Evolutionary conservation across 768 basidiomycete genomes (phyloP).

Genomic region (Chalciporus pseudorubinellus): DNA sequence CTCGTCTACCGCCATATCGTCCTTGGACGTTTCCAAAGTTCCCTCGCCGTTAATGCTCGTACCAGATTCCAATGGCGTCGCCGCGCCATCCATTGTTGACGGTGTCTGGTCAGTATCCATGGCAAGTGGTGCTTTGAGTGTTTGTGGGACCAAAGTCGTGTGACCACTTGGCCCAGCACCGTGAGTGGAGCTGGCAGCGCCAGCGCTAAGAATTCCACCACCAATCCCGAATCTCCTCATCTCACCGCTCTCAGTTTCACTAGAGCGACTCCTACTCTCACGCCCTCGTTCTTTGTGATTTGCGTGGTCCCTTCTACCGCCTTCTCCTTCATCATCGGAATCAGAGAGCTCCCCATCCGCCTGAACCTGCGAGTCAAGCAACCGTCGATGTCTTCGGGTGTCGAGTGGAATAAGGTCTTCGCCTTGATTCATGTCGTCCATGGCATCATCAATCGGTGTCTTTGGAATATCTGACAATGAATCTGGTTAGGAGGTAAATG

Average conservation of each 20-base stretch:
- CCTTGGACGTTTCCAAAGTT: constrained; percentile 17
- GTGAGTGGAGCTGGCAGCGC: constrained; percentile 52
- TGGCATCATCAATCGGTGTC: constrained; percentile 77
- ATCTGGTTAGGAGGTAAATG: not conserved
- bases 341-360: constrained; percentile 90
- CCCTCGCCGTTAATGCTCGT: constrained; percentile 15
- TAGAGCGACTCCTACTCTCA: constrained; percentile 40
- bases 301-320: constrained; percentile 70
- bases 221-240: constrained; percentile 61
- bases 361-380: constrained; percentile 80
- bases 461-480: constrained; percentile 69
- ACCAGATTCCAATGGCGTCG: constrained; percentile 11
- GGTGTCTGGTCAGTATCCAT: constrained; percentile 36
- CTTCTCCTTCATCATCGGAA: constrained; percentile 96
- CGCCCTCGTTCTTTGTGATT: constrained; percentile 53
- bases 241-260: constrained; percentile 43
- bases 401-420: constrained; percentile 81
- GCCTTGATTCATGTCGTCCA: constrained; percentile 78
- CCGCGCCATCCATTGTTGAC: constrained; percentile 20
- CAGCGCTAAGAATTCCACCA: constrained; percentile 69
- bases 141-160: constrained; percentile 41
- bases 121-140: constrained; percentile 20
- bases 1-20: constrained; percentile 27
- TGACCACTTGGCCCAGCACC: constrained; percentile 77
- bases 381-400: constrained; percentile 67